Conservation (phyloP, 805 yeast species). For the Ogataea ramenticola region DNA sequence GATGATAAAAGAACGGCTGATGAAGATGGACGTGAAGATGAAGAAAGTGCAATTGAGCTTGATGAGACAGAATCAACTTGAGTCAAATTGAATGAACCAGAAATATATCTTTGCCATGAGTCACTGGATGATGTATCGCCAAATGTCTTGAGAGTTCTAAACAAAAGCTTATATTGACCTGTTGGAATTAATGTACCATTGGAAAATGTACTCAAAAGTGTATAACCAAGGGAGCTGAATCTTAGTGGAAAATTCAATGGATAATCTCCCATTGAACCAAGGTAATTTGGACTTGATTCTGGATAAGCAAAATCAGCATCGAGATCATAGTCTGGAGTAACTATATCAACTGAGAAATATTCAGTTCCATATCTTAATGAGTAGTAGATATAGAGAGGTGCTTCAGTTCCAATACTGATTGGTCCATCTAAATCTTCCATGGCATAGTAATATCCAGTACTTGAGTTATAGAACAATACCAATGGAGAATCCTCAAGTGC, state of each 20-base stretch:
- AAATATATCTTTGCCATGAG: slow-evolving; percentile 8
- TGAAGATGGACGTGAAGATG: background rate
- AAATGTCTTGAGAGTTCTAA: slow-evolving; percentile 5
- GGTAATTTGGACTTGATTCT: slow-evolving; percentile 3
- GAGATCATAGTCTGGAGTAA: slow-evolving; percentile 5
- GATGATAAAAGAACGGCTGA: background rate
- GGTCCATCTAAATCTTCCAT: background rate
- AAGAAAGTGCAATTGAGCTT: background rate
- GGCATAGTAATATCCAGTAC: background rate
- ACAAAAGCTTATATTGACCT: slow-evolving; percentile 6
- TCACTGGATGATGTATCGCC: slow-evolving; percentile 5
- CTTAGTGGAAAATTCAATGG: slow-evolving; percentile 4
- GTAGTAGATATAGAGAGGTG: slow-evolving; percentile 5
- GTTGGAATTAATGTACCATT: slow-evolving; percentile 2
- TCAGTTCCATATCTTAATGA: slow-evolving; percentile 7
- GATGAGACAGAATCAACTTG: background rate
- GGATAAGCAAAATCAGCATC: slow-evolving; percentile 9
- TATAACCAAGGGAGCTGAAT: background rate
- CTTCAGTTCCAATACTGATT: background rate
- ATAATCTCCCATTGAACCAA: slow-evolving; percentile 3
- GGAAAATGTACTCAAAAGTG: slow-evolving; percentile 1
- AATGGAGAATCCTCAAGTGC: slow-evolving; percentile 4
- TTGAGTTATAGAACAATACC: background rate
- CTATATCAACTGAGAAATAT: slow-evolving; percentile 8
- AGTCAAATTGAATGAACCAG: slow-evolving; percentile 3